Evolutionary conservation across 306 rosid genomes (phyloP).

Genomic region (Cyclanthera cordifolia): DNA sequence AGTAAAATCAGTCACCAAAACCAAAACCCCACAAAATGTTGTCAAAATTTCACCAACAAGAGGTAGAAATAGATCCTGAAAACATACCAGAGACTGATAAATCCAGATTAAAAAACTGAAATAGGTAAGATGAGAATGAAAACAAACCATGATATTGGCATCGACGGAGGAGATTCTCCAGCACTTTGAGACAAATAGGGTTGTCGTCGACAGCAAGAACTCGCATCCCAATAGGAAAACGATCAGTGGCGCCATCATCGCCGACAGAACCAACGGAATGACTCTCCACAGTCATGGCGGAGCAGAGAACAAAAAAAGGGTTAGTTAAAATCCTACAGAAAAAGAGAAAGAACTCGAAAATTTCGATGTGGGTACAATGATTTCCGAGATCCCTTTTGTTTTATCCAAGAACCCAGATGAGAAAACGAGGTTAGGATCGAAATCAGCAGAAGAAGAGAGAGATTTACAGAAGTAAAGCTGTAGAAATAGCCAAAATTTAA

Average conservation of each 20-base stretch:
- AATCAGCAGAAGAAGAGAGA: slow-evolving; percentile 16
- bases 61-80: neutral
- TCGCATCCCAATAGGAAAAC: slow-evolving; percentile 75
- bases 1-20: neutral
- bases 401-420: slow-evolving; percentile 19
- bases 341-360: slow-evolving; percentile 17
- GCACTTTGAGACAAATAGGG: slow-evolving; percentile 48
- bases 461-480: slow-evolving; percentile 32
- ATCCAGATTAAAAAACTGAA: neutral
- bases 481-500: slow-evolving; percentile 32
- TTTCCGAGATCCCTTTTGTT: slow-evolving; percentile 11
- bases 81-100: neutral
- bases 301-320: slow-evolving; percentile 11
- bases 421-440: neutral
- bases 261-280: slow-evolving; percentile 25
- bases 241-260: slow-evolving; percentile 25
- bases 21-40: neutral
- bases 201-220: slow-evolving; percentile 83
- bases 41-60: neutral
- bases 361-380: slow-evolving; percentile 19
- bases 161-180: slow-evolving; percentile 54
- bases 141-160: slow-evolving; percentile 76
- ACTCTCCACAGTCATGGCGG: slow-evolving; percentile 36
- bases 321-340: slow-evolving; percentile 19
- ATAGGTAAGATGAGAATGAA: neutral